Base-by-base conservation (phyloP, 768 basidiomycete genomes). In the Peribolospora baueri region DNA sequence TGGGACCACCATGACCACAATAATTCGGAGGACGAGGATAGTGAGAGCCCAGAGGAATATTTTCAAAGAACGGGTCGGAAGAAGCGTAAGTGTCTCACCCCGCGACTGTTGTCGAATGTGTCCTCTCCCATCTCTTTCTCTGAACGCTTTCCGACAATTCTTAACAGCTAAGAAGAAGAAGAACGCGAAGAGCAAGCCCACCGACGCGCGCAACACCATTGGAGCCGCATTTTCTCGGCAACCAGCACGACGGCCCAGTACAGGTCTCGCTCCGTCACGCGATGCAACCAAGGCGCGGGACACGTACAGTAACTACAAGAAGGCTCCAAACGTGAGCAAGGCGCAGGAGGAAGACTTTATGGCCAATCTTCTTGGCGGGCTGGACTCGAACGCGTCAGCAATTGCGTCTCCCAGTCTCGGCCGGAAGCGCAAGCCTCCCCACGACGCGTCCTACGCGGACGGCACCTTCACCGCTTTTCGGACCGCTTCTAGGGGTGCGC, bases 291-390 rank as follows among this genome's bases (percentile, higher is more conserved):
- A 71, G 53, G 38, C 57, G 58, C 25, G 60, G 61, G n/a, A 72
- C 66, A 82, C 80, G 10, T 97, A 97, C 65, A 75, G 85, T 48
- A 59, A 63, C 52, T 54, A 53, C 52, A 57, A 60, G 52, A 60
- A 63, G 55, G 7, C 9, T 80, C 82, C 6, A 5, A 4, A 46
- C 25, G 79, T 73, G 25, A 25, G 25, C 25, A 25, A 25, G 9
- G 81, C 79, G 52, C 77, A 87, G 61, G 93, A 95, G 65, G 72
- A 76, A 45, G 86, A 91, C 60, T 86, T 98, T 60, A 82, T 98
- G 84, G 76, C 77, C 0, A 75, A 74, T 43, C 68, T 98, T 1
- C 69, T 98, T 7, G 81, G 79, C 7, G 75, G 70, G 25, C 75
- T 91, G 66, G 84, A 84, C 57, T 67, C 62, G 9, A 63, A 65